Evolutionary conservation across 1,284 basidiomycete genomes (phyloP), one percentile per base, ranked within the genome.

Genomic region (Trichosporon inkin): DNA sequence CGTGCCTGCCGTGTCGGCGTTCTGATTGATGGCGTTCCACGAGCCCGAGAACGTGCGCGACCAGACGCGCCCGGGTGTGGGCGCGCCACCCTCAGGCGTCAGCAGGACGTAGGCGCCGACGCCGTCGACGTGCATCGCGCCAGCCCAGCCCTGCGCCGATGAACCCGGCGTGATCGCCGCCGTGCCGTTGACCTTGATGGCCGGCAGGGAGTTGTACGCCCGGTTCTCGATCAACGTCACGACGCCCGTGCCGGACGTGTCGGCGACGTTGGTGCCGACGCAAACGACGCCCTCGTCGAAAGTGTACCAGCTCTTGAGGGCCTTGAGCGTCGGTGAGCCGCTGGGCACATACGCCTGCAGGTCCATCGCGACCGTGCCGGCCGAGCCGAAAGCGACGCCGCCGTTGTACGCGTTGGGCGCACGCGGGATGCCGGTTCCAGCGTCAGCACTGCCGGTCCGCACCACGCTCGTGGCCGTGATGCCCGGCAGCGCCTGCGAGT

Each of bases 201-300:
- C 28, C 5, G 28, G 28, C 4, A 32, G 28, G 5, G 28, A 32
- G 51, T 36, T 24, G 6, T 34, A 28, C 24, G 32, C 34, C 16
- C 51, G 51, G 51, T 53, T 53, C 32, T 53, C 51, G 32, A 53
- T n/a, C 2, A 53, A 6, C 13, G 51, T 53, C 51, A 34, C 51
- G 51, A 53, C 19, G 10, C n/a, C 10, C 16, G 14, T 6, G 13
- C 51, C 51, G n/a, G 16, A 24, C n/a, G n/a, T 34, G 6, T 10
- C 11, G 16, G 4, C 16, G 32, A 53, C 19, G 32, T n/a, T 32
- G 13, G 32, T 14, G 10, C 51, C 51, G 19, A 53, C 24, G 8
- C 24, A 24, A 3, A 53, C 51, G 32, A 53, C 51, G 7, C 10
- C 51, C 10, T 53, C 34, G 32, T 53, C 51, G 28, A 53, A 36